Evolutionary conservation across 2,329 filamentous ascomycete genomes (phyloP).

Genomic region (Tympanopsis confertula): DNA sequence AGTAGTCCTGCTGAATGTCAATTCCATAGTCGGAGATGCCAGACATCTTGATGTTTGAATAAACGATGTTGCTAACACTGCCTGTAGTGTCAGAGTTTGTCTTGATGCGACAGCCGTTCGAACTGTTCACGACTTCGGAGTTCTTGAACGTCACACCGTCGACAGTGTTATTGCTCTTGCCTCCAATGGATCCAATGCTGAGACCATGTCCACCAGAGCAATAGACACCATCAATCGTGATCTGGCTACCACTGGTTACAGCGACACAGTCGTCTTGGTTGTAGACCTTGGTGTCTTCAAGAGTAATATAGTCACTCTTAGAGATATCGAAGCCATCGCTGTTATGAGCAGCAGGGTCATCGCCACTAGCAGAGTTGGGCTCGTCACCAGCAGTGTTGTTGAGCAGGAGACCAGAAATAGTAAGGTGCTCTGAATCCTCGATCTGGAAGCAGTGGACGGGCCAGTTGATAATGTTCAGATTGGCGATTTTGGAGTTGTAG

Average conservation of each 20-base stretch:
- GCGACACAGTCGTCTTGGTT: slow-evolving; percentile 20
- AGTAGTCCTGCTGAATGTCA: slow-evolving; percentile 37
- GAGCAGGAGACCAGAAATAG: slow-evolving; percentile 21
- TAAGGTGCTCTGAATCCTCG: slow-evolving; percentile 15
- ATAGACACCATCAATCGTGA: slow-evolving; percentile 13
- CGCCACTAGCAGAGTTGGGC: slow-evolving; percentile 16
- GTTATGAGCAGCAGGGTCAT: slow-evolving; percentile 21
- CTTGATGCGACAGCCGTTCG: slow-evolving; percentile 25
- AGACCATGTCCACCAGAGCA: slow-evolving; percentile 16
- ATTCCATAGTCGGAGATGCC: slow-evolving; percentile 35
- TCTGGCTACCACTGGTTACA: slow-evolving; percentile 15
- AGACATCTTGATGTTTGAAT: slow-evolving; percentile 29
- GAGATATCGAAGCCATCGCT: slow-evolving; percentile 21
- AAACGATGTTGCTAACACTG: slow-evolving; percentile 26
- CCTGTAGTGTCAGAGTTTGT: slow-evolving; percentile 24
- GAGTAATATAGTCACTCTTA: slow-evolving; percentile 12
- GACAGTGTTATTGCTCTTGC: slow-evolving; percentile 18
- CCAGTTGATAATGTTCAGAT: slow-evolving; percentile 25
- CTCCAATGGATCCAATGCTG: slow-evolving; percentile 18
- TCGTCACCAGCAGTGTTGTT: slow-evolving; percentile 24
- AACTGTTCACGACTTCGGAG: slow-evolving; percentile 12
- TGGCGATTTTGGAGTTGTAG: slow-evolving; percentile 21
- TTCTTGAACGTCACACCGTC: slow-evolving; percentile 13
- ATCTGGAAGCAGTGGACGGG: slow-evolving; percentile 25
- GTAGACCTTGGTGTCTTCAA: slow-evolving; percentile 13